Evolutionary conservation across 805 yeast species (phyloP).

Genomic region (Nematodospora valgi): DNA sequence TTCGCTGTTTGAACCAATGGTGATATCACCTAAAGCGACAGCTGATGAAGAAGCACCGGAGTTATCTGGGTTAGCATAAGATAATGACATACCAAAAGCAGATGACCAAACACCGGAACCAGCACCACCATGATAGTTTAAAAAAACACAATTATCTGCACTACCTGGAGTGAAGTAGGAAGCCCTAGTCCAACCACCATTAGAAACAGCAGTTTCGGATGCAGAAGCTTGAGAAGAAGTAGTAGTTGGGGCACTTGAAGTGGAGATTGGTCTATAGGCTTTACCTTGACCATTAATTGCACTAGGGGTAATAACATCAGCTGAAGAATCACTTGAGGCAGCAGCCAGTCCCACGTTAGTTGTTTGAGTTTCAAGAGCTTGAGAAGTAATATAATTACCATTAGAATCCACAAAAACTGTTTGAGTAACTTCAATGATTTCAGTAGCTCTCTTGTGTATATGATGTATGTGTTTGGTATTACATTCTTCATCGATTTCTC

Average conservation of each 20-base stretch:
- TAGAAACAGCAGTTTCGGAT: conserved; percentile 23
- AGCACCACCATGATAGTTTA: conserved; percentile 85
- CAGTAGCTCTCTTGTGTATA: conserved; percentile 59
- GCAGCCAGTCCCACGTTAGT: conserved; percentile 14
- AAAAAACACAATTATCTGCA: conserved; percentile 69
- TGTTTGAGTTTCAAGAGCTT: conserved; percentile 20
- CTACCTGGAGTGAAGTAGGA: conserved; percentile 76
- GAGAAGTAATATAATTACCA: conserved; percentile 42
- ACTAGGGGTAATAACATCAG: conserved; percentile 12
- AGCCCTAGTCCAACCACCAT: conserved; percentile 68
- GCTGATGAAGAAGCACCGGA: conserved; percentile 67
- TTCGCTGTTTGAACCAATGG: conserved; percentile 72
- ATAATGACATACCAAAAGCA: conserved; percentile 88
- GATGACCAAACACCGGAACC: conserved; percentile 88
- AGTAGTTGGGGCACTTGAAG: conserved; percentile 23
- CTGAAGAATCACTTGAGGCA: conserved; percentile 2
- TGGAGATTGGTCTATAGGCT: conserved; percentile 14
- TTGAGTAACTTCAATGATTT: conserved; percentile 69
- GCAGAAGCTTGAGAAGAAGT: conserved; percentile 19
- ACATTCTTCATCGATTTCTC: conserved; percentile 43
- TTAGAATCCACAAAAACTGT: conserved; percentile 66
- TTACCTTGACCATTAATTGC: conserved; percentile 1
- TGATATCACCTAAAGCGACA: conserved; percentile 63
- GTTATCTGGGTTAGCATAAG: conserved; percentile 80
- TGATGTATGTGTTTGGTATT: conserved; percentile 45